Base-by-base conservation (phyloP, 805 yeast genomes). In the Starmerella cellae region DNA sequence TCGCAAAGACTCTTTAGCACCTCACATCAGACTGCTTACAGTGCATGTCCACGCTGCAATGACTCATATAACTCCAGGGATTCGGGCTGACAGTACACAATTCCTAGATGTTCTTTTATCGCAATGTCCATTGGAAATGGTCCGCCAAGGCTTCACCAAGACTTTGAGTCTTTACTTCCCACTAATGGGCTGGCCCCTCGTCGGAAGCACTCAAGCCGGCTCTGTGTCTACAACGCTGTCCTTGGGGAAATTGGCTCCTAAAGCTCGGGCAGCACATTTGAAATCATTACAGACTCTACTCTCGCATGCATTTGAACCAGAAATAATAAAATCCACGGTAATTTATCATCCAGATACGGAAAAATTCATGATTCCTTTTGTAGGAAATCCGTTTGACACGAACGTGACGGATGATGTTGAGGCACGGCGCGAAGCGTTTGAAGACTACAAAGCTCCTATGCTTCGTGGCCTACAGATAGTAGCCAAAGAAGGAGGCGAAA, bases 41-140 rank as follows among this genome's bases (percentile, higher is more conserved):
- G 67, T 88, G 24, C 87, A 80, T 58, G 68, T 88, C 16, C 81
- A 80, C 52, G 79, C 88, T 40, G 93, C 95, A 3, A 88, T 91
- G 95, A 81, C 96, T 16, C 96, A 91, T 58, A 80, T 91, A 32
- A 71, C 71, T 24, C 77, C 84, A 1, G 75, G 74, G 3, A 76
- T 91, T 22, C 71, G 95, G 42, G 72, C 74, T 35, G 85, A 82
- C 46, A 75, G 94, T 2, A 73, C 88, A 0, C 73, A 70, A 44
- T 82, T 80, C 52, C 62, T 87, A 21, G 66, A 69, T 31, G 66
- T 77, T 3, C 57, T 85, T 41, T 58, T 84, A n/a, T 65, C 69
- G 21, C 41, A 41, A 36, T 44, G 50, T 22, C 51, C 55, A 1
- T 22, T 34, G 19, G 45, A 46, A 35, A 29, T 43, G 13, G 47